Evolutionary conservation across 2,329 filamentous ascomycete species (phyloP).

Genomic region (Clarireedia paspali): DNA sequence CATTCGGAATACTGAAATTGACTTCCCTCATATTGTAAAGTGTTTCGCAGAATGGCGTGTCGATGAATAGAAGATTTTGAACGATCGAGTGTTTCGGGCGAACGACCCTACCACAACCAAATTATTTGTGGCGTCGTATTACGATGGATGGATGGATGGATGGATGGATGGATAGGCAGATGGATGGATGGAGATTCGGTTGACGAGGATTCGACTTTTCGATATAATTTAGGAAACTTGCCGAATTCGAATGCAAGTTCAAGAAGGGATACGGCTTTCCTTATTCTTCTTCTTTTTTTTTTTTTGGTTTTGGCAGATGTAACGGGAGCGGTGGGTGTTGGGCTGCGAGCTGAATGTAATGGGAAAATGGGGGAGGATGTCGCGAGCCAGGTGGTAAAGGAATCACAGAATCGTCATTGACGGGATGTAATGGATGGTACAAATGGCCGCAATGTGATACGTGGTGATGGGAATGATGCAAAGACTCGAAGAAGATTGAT

Average conservation of each 20-base stretch:
- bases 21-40: constrained; percentile 85
- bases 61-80: not conserved
- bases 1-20: constrained; percentile 98
- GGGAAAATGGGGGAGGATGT: not conserved
- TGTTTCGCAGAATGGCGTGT: constrained; percentile 2
- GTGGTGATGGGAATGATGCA: not conserved
- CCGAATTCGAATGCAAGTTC: not conserved
- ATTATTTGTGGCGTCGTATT: not conserved
- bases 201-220: not conserved
- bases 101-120: constrained; percentile 7
- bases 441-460: constrained; percentile 14
- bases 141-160: not conserved
- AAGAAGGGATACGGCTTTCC: not conserved
- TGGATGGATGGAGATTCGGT: not conserved
- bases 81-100: constrained; percentile 16
- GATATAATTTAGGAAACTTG: not conserved
- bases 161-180: not conserved
- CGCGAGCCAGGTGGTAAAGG: not conserved
- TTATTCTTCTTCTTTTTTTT: not conserved
- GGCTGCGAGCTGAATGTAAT: not conserved
- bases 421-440: constrained; percentile 15
- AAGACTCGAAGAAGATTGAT: not conserved
- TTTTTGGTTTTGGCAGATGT: too few relatives aligned
- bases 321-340: not conserved
- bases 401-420: constrained; percentile 12